A percentile compares a stretch with the other conserved stretches of the same genome.
Evolutionary conservation across 2,329 filamentous ascomycete species (phyloP).

Genomic region (Rhynchosporium agropyri): DNA sequence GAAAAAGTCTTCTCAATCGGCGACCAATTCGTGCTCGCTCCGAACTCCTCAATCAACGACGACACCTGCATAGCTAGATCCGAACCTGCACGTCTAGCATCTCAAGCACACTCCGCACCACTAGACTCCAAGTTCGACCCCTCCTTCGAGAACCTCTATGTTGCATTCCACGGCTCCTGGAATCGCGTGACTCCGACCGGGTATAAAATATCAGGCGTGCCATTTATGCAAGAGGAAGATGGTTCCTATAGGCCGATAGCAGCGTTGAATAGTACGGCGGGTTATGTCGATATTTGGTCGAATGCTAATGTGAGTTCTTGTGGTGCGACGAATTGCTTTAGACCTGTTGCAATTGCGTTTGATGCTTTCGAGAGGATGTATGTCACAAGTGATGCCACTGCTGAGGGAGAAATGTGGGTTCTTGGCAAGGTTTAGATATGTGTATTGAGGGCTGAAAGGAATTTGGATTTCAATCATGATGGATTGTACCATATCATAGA

Average conservation of each 20-base stretch:
- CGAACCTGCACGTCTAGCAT: constrained; percentile 24
- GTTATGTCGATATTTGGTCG: constrained; percentile 29
- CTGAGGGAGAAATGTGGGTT: constrained; percentile 27
- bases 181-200: constrained; percentile 26
- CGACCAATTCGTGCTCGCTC: constrained; percentile 30
- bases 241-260: constrained; percentile 24
- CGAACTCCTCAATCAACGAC: constrained; percentile 30
- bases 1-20: constrained; percentile 26
- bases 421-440: constrained; percentile 16
- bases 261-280: constrained; percentile 14
- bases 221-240: constrained; percentile 26
- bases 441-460: neutral
- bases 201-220: constrained; percentile 28
- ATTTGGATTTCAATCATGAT: neutral
- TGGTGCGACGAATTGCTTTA: constrained; percentile 22
- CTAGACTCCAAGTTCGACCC: constrained; percentile 30
- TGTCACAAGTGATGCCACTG: constrained; percentile 26
- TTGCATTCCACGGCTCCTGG: constrained; percentile 33
- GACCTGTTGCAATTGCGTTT: constrained; percentile 23
- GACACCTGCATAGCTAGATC: constrained; percentile 24
- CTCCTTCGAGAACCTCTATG: constrained; percentile 25
- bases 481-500: neutral
- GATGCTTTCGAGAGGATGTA: constrained; percentile 26
- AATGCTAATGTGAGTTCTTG: constrained; percentile 25
- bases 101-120: constrained; percentile 32